Base-by-base conservation (phyloP, 164 flowering plant species). In the Amborella trichopoda region DNA sequence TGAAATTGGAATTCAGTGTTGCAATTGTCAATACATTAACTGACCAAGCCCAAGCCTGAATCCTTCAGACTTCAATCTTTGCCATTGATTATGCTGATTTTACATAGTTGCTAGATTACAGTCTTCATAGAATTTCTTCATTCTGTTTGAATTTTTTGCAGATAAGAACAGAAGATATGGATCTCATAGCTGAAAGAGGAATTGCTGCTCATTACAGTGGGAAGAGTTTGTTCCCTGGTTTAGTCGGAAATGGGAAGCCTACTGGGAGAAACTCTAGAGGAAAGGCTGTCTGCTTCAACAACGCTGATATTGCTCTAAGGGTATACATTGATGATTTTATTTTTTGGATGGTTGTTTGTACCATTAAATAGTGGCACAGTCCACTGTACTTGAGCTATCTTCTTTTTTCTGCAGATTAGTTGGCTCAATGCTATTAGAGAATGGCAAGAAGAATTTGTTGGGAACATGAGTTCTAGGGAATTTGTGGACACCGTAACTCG, bases 391-490 rank as follows among this genome's bases (percentile, higher is more conserved):
- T n/a, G n/a, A n/a, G n/a, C n/a, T n/a, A n/a, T n/a, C n/a, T n/a
- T n/a, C n/a, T n/a, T n/a, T n/a, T n/a, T 56, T 34, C 57, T 73
- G 53, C 66, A 91, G 99, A 73, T 91, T 71, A 78, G 99, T 26
- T 91, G 99, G 99, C 86, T 91, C 17, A 87, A 87, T 67, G 99
- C 99, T 40, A 91, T 91, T 18, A 80, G 95, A 68, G 99, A 91
- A 57, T 91, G 99, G 99, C 99, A 91, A 69, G 99, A 91, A 56
- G 99, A 91, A 70, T 91, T 91, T 69, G 99, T 91, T 48, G 99
- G 99, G 54, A 91, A 85, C 63, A 91, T 91, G 99, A 87, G 76
- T 59, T 91, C 99, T 36, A 80, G 99, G 58, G 99, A 91, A 65
- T 91, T 91, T 64, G 99, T 91, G 4, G 99, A 91, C 40, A 82